Evolutionary conservation across 352 stramenopile genomes (phyloP).

Genomic region (Globisporangium heterothallicum): DNA sequence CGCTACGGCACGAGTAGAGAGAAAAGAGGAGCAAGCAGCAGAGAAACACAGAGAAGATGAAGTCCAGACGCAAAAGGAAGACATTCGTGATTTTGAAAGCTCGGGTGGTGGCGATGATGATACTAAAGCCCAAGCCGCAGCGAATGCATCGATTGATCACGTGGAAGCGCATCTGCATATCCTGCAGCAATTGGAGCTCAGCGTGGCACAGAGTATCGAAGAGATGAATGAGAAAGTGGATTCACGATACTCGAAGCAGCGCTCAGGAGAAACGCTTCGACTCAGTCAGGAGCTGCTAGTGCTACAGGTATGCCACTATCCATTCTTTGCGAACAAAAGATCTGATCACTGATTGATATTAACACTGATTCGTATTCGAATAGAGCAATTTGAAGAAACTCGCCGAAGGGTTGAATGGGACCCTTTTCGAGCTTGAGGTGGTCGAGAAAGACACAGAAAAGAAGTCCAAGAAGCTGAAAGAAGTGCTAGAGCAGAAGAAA

Average conservation of each 20-base stretch:
- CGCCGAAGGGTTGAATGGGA: conserved; percentile 63
- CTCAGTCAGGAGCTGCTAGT: conserved; percentile 38
- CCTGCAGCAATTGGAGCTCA: conserved; percentile 61
- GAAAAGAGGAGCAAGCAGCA: neutral
- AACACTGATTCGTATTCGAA: neutral
- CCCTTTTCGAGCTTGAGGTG: conserved; percentile 68
- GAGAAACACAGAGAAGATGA: neutral
- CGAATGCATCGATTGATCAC: conserved; percentile 68
- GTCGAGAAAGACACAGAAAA: conserved; percentile 78
- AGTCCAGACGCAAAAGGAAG: neutral
- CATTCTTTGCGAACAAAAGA: too few species aligned
- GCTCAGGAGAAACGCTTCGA: conserved; percentile 19
- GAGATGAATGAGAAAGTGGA: conserved; percentile 27
- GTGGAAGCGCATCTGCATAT: conserved; percentile 74
- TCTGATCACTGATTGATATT: neutral
- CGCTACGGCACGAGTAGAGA: neutral
- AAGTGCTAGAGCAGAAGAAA: conserved; percentile 71
- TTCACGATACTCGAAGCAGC: conserved; percentile 21
- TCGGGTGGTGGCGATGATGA: neutral
- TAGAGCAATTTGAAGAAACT: conserved; percentile 68
- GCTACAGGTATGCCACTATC: conserved; percentile 15
- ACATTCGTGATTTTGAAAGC: too few species aligned
- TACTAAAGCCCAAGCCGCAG: neutral
- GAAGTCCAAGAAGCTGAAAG: conserved; percentile 74
- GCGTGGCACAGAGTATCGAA: conserved; percentile 62